Conservation (phyloP, 768 basidiomycete species). For the Boletus subcaerulescens region DNA sequence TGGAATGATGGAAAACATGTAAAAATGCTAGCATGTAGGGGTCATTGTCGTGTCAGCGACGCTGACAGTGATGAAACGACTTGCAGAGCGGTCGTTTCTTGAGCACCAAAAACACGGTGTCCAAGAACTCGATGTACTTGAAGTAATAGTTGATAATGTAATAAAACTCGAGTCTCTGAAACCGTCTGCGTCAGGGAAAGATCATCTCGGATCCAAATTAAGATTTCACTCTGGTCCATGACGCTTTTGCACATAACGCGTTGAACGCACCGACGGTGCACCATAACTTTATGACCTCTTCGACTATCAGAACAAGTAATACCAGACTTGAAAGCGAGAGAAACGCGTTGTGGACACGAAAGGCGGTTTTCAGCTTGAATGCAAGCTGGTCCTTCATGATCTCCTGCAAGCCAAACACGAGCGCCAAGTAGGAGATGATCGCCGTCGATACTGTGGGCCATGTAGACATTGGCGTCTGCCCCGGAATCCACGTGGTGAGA, state of each 20-base stretch:
- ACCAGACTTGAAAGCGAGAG: slow-evolving; percentile 79
- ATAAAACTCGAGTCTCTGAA: slow-evolving; percentile 83
- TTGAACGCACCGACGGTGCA: slow-evolving; percentile 69
- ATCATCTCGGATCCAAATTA: neutral
- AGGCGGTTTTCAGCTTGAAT: slow-evolving; percentile 67
- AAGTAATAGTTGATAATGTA: slow-evolving; percentile 98
- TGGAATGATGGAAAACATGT: slow-evolving; percentile 97
- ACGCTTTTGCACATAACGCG: slow-evolving; percentile 65
- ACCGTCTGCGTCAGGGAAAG: neutral
- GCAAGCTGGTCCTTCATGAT: slow-evolving; percentile 76
- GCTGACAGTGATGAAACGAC: slow-evolving; percentile 23
- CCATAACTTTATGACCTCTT: slow-evolving; percentile 78
- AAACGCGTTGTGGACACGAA: slow-evolving; percentile 84
- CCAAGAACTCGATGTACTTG: slow-evolving; percentile 92
- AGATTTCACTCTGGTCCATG: slow-evolving; percentile 80
- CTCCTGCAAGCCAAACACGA: slow-evolving; percentile 79
- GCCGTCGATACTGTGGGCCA: slow-evolving; percentile 60
- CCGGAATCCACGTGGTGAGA: slow-evolving; percentile 64
- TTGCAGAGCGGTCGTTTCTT: slow-evolving; percentile 95
- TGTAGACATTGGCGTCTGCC: slow-evolving; percentile 80
- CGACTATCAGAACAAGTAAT: slow-evolving; percentile 75
- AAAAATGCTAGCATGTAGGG: slow-evolving; percentile 65
- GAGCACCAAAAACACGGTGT: slow-evolving; percentile 92
- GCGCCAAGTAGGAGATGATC: slow-evolving; percentile 73
- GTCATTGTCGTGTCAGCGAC: neutral